Evolutionary conservation across 108 stramenopile species (phyloP), one percentile per base, ranked within the genome.

Genomic region (Skeletonema grethae): DNA sequence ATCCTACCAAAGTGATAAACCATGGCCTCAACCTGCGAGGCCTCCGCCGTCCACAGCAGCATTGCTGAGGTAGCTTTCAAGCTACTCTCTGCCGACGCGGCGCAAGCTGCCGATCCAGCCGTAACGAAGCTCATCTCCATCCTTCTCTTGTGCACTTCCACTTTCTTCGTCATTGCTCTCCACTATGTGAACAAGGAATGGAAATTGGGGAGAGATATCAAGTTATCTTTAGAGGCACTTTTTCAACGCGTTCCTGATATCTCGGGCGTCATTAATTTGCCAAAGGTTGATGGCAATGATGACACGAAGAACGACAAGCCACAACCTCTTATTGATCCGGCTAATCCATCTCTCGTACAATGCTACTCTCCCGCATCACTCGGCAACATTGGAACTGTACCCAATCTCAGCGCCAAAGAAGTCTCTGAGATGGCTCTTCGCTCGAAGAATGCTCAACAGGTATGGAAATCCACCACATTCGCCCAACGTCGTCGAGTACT

Each of bases 321-420:
- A 43, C 65, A 61, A 16, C 62, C 60, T 7, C 70, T 85, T 4
- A 15, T 86, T 59, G 84, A 95, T 64, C 73, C 80, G 5, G 61
- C 67, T 31, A 71, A 83, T 7, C 91, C 89, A 15, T 72, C 77
- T 18, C 60, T 84, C 35, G 66, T 98, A 32, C 94, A 95, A 61
- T 97, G 97, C 80, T 97, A 65, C 82, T 96, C 97, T 65, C 98
- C 98, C 5, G 87, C 96, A 29, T 97, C 98, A 24, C 80, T 84
- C 39, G 79, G 88, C 69, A 48, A 67, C 48, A 75, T 99, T 12
- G 97, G 97, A 13, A 80, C 91, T 22, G 91, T 97, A 25, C 70
- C 80, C 58, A 94, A 87, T 72, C 96, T 95, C 86, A 75, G 86
- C 1, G 69, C 90, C 32, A 74, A 73, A 11, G 82, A 96, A 53